Base-by-base conservation (phyloP, 495 filamentous ascomycete species). In the Penicillium canariense region DNA sequence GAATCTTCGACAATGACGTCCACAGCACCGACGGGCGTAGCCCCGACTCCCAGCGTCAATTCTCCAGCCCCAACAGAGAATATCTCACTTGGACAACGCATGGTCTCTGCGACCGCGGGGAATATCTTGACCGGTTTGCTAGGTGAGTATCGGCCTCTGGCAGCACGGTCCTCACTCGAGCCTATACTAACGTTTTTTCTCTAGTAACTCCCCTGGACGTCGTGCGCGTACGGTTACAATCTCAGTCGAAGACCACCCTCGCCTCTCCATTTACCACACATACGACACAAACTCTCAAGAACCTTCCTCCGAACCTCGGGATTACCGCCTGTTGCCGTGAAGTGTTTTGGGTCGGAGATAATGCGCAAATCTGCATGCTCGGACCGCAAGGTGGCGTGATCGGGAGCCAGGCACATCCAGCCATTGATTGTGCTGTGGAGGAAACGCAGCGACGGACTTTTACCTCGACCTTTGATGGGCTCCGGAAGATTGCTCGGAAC, bases 271-370 rank as follows among this genome's bases (percentile, higher is more conserved):
- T 68, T 64, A 78, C 63, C 70, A 80, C 67, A 35, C 71, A 83
- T 55, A 77, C 73, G 10, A 71, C 75, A 8, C 73, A 74, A 35
- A 72, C 81, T 43, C 86, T 92, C 68, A 84, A 83, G 39, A 81
- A 85, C 49, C 71, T 85, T 47, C 88, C 76, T 52, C 83, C 78
- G 4, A 89, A 90, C 59, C 85, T 97, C 35, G 95, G 94, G 56
- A 90, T 97, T 31, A 96, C 95, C 6, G 84, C 91, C 27, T 98
- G 94, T 71, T 98, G 94, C 65, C 85, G 94, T 48, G 94, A 98
- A 73, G 92, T 97, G 31, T 97, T 98, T 73, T 98, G 94, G 83
- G 82, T 92, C 55, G 90, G 88, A 62, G 94, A 96, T 64, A 87
- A 87, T 67, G 78, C 87, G 14, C 84, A 89, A 52, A 85, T 86